Evolutionary conservation across 2,329 filamentous ascomycete genomes (phyloP).

Genomic region (Penicillium digitatum): DNA sequence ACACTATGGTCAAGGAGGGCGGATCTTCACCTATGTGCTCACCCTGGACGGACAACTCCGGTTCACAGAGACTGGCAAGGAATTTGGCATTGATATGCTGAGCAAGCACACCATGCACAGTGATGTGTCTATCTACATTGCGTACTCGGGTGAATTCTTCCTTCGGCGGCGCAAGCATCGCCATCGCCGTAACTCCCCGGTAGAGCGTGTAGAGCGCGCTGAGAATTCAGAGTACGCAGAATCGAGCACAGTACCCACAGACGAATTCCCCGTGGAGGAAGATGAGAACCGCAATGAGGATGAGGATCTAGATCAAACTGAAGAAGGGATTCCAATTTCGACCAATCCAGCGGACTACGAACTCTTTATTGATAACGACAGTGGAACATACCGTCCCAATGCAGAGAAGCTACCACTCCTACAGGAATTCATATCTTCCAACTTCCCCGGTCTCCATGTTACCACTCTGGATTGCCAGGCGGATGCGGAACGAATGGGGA

Average conservation of each 20-base stretch:
- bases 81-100: constrained; percentile 88
- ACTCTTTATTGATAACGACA: constrained; percentile 91
- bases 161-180: constrained; percentile 63
- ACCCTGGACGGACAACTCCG: constrained; percentile 81
- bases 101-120: constrained; percentile 98
- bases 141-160: constrained; percentile 91
- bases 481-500: constrained; percentile 67
- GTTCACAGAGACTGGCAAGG: constrained; percentile 93
- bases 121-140: constrained; percentile 85
- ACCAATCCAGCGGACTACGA: constrained; percentile 65
- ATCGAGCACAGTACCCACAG: constrained; percentile 28
- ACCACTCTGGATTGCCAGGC: constrained; percentile 67
- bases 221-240: neutral
- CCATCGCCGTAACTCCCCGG: constrained; percentile 29
- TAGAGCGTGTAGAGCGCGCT: neutral
- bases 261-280: constrained; percentile 32
- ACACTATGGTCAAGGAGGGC: constrained; percentile 79
- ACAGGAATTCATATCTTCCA: constrained; percentile 63
- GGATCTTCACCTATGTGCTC: constrained; percentile 87
- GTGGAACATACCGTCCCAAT: constrained; percentile 87
- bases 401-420: constrained; percentile 69
- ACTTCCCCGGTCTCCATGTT: constrained; percentile 74
- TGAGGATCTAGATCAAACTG: constrained; percentile 33
- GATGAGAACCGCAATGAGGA: constrained; percentile 37
- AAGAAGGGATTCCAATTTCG: constrained; percentile 33